Base-by-base conservation (phyloP, 2,329 filamentous ascomycete species). In the Endoconidiophora laricicola region DNA sequence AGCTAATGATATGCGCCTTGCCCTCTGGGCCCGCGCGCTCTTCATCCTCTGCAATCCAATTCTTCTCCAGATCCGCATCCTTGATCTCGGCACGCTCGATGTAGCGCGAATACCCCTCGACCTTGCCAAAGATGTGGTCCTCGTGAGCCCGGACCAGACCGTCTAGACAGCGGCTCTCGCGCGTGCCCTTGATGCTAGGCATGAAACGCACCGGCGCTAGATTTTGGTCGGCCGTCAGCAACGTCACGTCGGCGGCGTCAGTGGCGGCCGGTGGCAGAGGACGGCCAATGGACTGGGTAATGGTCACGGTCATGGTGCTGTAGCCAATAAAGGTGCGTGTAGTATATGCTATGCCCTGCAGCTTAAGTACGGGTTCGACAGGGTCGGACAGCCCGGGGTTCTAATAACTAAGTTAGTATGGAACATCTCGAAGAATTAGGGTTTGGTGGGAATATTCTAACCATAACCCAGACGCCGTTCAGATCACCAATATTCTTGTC, bases 41-140 rank as follows among this genome's bases (percentile, higher is more conserved):
- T 7, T 62, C 65, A 1, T 70, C 67, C 54, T 75, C 78, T 47
- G 72, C 68, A 14, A 76, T 58, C 73, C 81, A 87, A 26, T 73
- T 74, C 45, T 69, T 63, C 55, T 68, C 69, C 49, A 80, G 68
- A 51, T 66, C 76, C 3, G 69, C 74, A 58, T 80, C 75, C n/a
- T 67, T 62, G 37, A 77, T 62, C 16, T 72, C 69, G 16, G 64
- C 68, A 18, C 65, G 60, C 9, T 58, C 60, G 52, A 75, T 56
- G 61, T 72, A 78, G 43, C 68, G 65, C 41, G 72, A 76, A 54
- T 70, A 71, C 52, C 82, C 84, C 47, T 69, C 68, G 55, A 91
- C 73, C 50, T 66, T 67, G 52, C 87, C 87, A 62, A 93, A 94
- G 56, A 94, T 74, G 70, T 79, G 80, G 69, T 94, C 86, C 22